phyloP scores from a whole-genome alignment of 768 basidiomycete species.

The Suillus clintonianus region DNA sequence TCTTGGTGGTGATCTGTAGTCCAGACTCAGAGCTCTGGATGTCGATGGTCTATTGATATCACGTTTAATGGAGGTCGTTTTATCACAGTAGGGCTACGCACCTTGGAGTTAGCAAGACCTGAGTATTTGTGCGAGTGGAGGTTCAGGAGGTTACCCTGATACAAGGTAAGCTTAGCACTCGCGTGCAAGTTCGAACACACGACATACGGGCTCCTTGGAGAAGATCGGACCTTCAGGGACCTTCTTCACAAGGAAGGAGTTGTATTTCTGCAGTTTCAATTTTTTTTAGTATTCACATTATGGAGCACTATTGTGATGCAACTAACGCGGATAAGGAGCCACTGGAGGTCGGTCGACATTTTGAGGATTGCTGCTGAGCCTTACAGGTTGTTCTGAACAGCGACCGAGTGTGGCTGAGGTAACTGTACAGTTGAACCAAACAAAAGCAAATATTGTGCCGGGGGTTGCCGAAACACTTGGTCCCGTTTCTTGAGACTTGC shows the following conservation, averaged over 20 bases:
- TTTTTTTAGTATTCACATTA: background rate
- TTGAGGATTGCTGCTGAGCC: conserved; percentile 28
- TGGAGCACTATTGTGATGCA: background rate
- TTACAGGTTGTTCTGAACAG: conserved; percentile 11
- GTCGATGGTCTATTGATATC: conserved; percentile 57
- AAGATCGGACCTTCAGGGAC: conserved; percentile 73
- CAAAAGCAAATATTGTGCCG: conserved; percentile 18
- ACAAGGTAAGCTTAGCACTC: conserved; percentile 9
- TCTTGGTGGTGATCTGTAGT: conserved; percentile 65
- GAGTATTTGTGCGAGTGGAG: conserved; percentile 93
- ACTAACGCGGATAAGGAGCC: conserved; percentile 88
- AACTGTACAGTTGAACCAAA: conserved; percentile 36
- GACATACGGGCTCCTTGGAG: conserved; percentile 79
- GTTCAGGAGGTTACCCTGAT: conserved; percentile 83
- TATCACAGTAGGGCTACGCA: conserved; percentile 24
- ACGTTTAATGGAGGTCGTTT: conserved; percentile 1
- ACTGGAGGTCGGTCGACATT: conserved; percentile 91
- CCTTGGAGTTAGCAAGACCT: conserved; percentile 84
- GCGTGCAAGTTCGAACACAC: background rate
- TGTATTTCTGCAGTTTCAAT: conserved; percentile 59
- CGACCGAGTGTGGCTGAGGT: conserved; percentile 31
- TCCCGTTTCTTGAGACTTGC: background rate
- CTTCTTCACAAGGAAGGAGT: conserved; percentile 85
- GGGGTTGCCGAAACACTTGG: conserved; percentile 2
- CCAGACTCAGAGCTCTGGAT: conserved; percentile 56